These are phyloP conservation scores for Dimocarpus longan DNA, from an alignment of 345 rosid species.

Conservation along the genomic window DNA sequence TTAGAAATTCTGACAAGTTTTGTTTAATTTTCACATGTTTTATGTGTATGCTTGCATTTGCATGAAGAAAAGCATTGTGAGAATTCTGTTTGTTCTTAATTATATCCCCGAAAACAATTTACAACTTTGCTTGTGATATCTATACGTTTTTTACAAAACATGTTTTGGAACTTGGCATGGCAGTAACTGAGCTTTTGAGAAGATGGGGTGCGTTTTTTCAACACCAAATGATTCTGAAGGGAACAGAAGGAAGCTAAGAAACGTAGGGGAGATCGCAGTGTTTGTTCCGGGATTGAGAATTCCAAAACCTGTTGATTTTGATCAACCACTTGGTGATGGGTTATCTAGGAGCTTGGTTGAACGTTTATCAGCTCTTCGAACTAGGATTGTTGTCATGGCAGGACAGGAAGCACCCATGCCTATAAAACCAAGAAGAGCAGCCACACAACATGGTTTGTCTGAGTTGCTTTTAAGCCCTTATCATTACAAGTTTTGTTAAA, in stretches of 20 bases:
- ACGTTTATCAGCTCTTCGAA: constrained; percentile 62
- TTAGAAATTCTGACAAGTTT: too few relatives aligned
- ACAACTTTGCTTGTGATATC: neutral
- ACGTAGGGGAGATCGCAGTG: constrained; percentile 58
- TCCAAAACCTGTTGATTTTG: constrained; percentile 65
- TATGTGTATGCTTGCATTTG: neutral
- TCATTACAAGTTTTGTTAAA: neutral
- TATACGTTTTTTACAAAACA: neutral
- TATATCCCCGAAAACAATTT: too few relatives aligned
- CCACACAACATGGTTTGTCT: constrained; percentile 64
- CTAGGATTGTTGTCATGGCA: constrained; percentile 70
- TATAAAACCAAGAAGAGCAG: constrained; percentile 61
- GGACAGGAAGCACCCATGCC: constrained; percentile 65
- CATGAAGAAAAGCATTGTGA: neutral
- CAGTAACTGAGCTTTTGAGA: constrained; percentile 12
- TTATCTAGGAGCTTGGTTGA: constrained; percentile 56
- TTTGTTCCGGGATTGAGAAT: constrained; percentile 70
- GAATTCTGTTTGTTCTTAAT: neutral
- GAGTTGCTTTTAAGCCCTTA: neutral
- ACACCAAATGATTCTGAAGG: constrained; percentile 47
- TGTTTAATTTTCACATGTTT: neutral
- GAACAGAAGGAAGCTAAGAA: constrained; percentile 49
- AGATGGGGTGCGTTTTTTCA: constrained; percentile 74
- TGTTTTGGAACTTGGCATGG: constrained; percentile 10
- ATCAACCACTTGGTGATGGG: constrained; percentile 43